Evolutionary conservation across 140 eudicot genomes (phyloP).

Genomic region (Erigeron philadelphicus): DNA sequence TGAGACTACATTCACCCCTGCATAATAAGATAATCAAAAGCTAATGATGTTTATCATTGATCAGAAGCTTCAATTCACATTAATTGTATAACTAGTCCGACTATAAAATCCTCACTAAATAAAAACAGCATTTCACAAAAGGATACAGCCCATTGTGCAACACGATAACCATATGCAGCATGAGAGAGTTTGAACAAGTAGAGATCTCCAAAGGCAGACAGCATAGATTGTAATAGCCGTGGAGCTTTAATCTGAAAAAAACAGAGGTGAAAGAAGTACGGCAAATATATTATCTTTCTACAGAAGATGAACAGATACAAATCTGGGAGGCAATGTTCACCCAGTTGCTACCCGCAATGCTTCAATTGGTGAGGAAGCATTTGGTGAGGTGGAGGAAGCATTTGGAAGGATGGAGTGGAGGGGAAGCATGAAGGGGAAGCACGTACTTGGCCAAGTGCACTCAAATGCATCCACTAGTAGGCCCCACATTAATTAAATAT

Average conservation of each 20-base stretch:
- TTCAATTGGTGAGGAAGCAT: too few relatives aligned
- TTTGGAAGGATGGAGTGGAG: too few relatives aligned
- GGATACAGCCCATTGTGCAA: conserved; percentile 91
- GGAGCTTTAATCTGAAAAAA: conserved; percentile 61
- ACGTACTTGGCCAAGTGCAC: too few relatives aligned
- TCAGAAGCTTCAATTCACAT: too few relatives aligned
- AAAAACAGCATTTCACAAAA: conserved; percentile 22
- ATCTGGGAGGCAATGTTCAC: not conserved
- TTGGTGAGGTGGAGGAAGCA: too few relatives aligned
- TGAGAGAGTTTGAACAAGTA: conserved; percentile 68
- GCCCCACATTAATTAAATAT: too few relatives aligned
- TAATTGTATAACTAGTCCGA: too few relatives aligned
- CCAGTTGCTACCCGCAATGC: conserved; percentile 5
- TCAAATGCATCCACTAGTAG: too few relatives aligned
- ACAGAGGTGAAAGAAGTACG: not conserved
- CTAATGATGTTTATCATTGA: too few relatives aligned
- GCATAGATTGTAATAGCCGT: conserved; percentile 64
- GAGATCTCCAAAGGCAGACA: conserved; percentile 84
- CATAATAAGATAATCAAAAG: too few relatives aligned
- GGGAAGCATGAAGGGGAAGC: too few relatives aligned
- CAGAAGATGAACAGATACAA: not conserved
- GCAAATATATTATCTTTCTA: conserved; percentile 5
- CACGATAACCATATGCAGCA: conserved; percentile 53
- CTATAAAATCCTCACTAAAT: not conserved
- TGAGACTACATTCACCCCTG: too few relatives aligned